Base-by-base conservation (phyloP, 2,329 filamentous ascomycete species). In the Penicillium sp. region DNA sequence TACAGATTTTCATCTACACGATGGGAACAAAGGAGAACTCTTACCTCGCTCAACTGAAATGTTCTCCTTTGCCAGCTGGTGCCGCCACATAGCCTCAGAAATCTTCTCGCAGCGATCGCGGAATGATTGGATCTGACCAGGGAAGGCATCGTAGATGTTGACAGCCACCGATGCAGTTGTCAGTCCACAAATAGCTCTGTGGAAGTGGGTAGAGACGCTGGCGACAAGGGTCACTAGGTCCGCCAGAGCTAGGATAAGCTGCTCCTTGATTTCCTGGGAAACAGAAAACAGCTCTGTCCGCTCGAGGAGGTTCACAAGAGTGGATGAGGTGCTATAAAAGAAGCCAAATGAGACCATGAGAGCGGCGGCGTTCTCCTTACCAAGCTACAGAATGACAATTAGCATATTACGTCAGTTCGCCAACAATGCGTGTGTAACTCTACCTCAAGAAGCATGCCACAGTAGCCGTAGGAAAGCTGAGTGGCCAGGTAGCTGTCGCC, bases 331-430 rank as follows among this genome's bases (percentile, higher is more conserved):
- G 47, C 71, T 70, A 58, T 77, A 76, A 47, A 78, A 74, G 38
- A 78, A 68, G 3, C 69, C 70, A 44, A 79, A 78, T 2, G 69
- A 69, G 29, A 64, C 67, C 51, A 78, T 72, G 13, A 79, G 60
- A 3, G 74, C 73, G 1, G 32, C 14, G 0, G 43, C 51, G 21
- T 56, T 53, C 7, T 56, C 51, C 33, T 51, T 48, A 16, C 47
- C 48, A 25, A 54, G 42, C 51, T 54, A n/a, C 36, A 33, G n/a
- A 6, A 26, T 11, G 21, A 35, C 6, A 41, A 17, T 33, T 19
- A 31, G 43, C n/a, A 33, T 18, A 13, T 11, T 11, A 25, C 7
- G 21, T 25, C n/a, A 27, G 7, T 1, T 17, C 8, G 9, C n/a
- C 18, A n/a, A 29, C 17, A 13, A 25, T 33, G 20, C 7, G 21